Percentiles rank a stretch among this genome's conserved stretches.
These are phyloP conservation scores for Pyrenophora seminiperda DNA, from an alignment of 2,329 filamentous ascomycete genomes.

Conservation along the genomic window DNA sequence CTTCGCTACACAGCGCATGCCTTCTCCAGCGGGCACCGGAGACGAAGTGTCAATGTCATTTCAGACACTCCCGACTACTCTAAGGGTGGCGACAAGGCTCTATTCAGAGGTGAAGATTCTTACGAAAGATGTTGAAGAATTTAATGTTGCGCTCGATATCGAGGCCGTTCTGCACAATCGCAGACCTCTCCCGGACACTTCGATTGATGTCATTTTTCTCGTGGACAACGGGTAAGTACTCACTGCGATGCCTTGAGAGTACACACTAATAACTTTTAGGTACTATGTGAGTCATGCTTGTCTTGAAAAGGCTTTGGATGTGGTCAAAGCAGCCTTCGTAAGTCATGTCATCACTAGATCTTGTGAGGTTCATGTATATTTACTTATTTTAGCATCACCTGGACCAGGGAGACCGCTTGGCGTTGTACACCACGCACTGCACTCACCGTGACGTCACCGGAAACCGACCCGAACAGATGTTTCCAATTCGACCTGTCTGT, in stretches of 20 bases:
- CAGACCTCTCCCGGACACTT: slow-evolving; percentile 16
- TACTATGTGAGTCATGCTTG: slow-evolving; percentile 39
- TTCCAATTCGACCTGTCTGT: slow-evolving; percentile 24
- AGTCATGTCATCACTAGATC: neutral
- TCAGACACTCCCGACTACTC: slow-evolving; percentile 20
- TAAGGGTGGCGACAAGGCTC: slow-evolving; percentile 29
- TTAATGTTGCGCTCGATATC: slow-evolving; percentile 42
- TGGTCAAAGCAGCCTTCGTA: slow-evolving; percentile 23
- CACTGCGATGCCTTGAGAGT: neutral
- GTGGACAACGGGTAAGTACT: slow-evolving; percentile 46
- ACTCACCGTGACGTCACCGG: slow-evolving; percentile 34
- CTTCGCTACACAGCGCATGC: slow-evolving; percentile 23
- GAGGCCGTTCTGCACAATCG: slow-evolving; percentile 36
- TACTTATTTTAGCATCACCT: slow-evolving; percentile 21
- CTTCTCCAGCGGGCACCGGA: slow-evolving; percentile 19
- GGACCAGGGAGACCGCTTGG: slow-evolving; percentile 30
- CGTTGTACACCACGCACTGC: slow-evolving; percentile 40
- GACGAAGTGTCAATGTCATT: slow-evolving; percentile 4
- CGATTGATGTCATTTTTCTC: slow-evolving; percentile 44
- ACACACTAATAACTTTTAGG: slow-evolving; percentile 17
- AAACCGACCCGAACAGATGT: slow-evolving; percentile 33
- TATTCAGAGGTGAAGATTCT: slow-evolving; percentile 31
- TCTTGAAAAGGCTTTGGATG: slow-evolving; percentile 26
- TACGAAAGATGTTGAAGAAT: slow-evolving; percentile 22
- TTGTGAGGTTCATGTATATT: neutral